These are phyloP conservation scores for Anisodus acutangulus DNA, from an alignment of 257 asterid species.

Conservation along the genomic window DNA sequence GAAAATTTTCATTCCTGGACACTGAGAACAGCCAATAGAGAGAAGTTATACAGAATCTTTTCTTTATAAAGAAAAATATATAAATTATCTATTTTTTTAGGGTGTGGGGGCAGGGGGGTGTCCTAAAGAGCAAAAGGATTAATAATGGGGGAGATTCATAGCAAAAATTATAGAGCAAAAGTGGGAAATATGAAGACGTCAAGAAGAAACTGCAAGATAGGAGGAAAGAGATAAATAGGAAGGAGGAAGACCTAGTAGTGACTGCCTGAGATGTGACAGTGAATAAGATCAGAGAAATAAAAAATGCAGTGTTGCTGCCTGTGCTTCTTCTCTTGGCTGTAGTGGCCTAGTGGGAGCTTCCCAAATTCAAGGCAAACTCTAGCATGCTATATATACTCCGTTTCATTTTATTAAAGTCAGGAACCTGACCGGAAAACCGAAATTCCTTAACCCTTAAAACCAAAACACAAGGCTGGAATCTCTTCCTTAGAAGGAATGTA, in stretches of 20 bases:
- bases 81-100: neutral
- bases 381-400: neutral
- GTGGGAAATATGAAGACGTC: neutral
- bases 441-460: neutral
- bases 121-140: neutral
- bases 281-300: neutral
- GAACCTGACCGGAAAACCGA: neutral
- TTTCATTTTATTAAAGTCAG: neutral
- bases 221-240: neutral
- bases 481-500: too few relatives aligned
- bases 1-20: neutral
- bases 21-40: neutral
- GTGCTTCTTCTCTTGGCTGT: neutral
- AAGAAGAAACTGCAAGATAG: neutral
- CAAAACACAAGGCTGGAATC: neutral
- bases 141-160: neutral
- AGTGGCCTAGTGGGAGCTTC: neutral
- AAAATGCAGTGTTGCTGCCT: neutral
- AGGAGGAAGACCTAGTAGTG: constrained; percentile 15
- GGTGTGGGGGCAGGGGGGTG: neutral
- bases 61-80: neutral
- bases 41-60: neutral
- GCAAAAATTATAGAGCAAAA: neutral
- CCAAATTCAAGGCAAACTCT: neutral
- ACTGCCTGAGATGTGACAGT: neutral